Conservation (phyloP, 73 alveolate species). For the Tetrahymena thermophila region DNA sequence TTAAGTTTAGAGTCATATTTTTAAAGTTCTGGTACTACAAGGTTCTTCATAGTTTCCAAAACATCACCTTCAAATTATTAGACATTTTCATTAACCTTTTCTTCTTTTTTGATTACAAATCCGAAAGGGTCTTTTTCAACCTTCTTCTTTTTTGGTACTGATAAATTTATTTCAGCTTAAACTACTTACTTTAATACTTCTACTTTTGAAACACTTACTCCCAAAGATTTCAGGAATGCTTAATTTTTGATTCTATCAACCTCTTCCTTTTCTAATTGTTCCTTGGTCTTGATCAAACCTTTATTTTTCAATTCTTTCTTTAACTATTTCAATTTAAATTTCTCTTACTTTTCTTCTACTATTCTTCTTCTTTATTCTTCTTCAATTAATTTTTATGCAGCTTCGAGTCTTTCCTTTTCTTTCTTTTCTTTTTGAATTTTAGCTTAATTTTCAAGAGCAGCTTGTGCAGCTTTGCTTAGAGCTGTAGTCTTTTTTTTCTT, state of each 20-base stretch:
- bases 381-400: conserved; percentile 60
- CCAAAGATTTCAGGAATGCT: conserved; percentile 6
- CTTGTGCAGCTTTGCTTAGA: conserved; percentile 5
- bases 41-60: conserved; percentile 21
- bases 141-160: conserved; percentile 17
- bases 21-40: conserved; percentile 3
- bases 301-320: conserved; percentile 10
- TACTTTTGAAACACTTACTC: conserved; percentile 5
- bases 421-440: conserved; percentile 31
- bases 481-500: conserved; percentile 56
- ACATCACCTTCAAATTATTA: conserved; percentile 29
- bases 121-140: conserved; percentile 7
- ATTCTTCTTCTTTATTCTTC: conserved; percentile 49
- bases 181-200: conserved; percentile 25
- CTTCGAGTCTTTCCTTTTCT: conserved; percentile 38
- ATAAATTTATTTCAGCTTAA: conserved; percentile 34
- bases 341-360: conserved; percentile 50
- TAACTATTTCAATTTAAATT: neutral
- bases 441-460: conserved; percentile 35
- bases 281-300: conserved; percentile 55
- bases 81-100: neutral
- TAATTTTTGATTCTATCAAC: conserved; percentile 22
- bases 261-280: conserved; percentile 46
- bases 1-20: no score
- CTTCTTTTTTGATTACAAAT: neutral